Conservation (phyloP, 352 stramenopile genomes). For the Phytophthora tentaculata region DNA sequence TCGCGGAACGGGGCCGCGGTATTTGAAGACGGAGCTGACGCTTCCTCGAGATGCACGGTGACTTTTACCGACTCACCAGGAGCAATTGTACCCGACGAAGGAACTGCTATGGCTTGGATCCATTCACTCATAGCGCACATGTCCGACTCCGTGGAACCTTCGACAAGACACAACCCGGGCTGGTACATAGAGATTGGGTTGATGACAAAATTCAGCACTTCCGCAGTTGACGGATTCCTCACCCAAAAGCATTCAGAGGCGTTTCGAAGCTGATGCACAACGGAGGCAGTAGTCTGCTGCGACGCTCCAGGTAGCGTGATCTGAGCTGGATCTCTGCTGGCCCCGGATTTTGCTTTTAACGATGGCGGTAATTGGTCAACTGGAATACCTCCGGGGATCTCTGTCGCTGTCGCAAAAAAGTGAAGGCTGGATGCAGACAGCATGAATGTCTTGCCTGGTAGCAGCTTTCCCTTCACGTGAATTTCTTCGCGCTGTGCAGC, state of each 20-base stretch:
- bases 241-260: conserved; percentile 83
- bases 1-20: conserved; percentile 35
- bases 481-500: conserved; percentile 74
- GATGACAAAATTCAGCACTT: conserved; percentile 80
- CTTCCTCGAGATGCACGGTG: conserved; percentile 80
- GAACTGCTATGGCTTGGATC: conserved; percentile 74
- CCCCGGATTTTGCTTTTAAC: conserved; percentile 51
- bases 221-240: conserved; percentile 69
- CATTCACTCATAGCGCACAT: conserved; percentile 83
- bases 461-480: conserved; percentile 71
- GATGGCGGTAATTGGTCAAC: conserved; percentile 48
- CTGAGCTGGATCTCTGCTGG: conserved; percentile 41
- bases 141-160: conserved; percentile 55
- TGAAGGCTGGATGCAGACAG: conserved; percentile 81
- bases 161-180: conserved; percentile 67
- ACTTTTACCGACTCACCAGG: conserved; percentile 83
- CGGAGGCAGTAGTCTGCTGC: conserved; percentile 28
- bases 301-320: conserved; percentile 28
- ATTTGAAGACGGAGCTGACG: conserved; percentile 29
- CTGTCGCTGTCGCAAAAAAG: conserved; percentile 75
- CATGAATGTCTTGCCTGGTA: conserved; percentile 83
- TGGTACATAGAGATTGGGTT: conserved; percentile 71
- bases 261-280: conserved; percentile 73
- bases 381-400: conserved; percentile 59
- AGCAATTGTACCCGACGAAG: conserved; percentile 72